Evolutionary conservation across 805 yeast species (phyloP).

Genomic region (Saccharomycopsis malanga): DNA sequence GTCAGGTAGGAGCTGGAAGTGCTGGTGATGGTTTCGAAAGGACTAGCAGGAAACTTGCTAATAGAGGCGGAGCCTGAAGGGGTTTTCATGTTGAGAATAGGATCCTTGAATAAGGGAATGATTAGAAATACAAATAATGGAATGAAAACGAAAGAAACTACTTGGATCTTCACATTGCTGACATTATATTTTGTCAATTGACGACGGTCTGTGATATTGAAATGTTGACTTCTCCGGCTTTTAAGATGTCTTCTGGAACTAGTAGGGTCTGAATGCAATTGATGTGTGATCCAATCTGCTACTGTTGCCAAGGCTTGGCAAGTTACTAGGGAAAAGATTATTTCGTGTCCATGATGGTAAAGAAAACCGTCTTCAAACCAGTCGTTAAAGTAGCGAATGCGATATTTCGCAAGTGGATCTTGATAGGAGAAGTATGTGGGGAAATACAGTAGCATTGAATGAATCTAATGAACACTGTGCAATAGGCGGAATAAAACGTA

Average conservation of each 20-base stretch:
- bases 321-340: background rate
- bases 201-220: no score
- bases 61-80: no score
- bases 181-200: no score
- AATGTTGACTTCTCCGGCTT: no score
- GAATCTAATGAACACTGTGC: no score
- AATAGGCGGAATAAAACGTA: no score
- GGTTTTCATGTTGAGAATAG: background rate
- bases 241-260: no score
- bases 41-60: no score
- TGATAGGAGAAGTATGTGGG: background rate
- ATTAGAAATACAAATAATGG: background rate
- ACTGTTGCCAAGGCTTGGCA: background rate
- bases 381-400: background rate
- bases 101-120: background rate
- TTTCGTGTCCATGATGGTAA: background rate
- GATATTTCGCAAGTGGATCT: background rate
- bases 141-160: background rate
- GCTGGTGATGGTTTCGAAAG: no score
- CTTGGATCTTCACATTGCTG: background rate
- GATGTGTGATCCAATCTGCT: background rate
- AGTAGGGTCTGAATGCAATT: no score
- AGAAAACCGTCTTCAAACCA: background rate
- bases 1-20: no score
- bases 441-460: background rate